Base-by-base conservation (phyloP, 371 early-diverging fungal species). In the Gilbertella persicaria region DNA sequence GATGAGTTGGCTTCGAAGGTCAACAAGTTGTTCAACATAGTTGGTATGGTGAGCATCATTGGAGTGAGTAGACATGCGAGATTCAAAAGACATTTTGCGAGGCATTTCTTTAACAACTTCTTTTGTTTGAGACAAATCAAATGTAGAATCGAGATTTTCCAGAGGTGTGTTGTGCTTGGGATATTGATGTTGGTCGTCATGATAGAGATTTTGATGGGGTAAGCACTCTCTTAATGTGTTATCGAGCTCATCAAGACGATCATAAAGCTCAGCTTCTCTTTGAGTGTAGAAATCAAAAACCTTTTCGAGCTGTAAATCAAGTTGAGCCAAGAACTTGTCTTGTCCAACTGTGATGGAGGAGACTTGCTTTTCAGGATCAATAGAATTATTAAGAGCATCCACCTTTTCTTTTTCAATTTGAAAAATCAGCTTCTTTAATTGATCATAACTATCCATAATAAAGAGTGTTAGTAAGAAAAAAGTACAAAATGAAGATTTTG, bases 391-490 rank as follows among this genome's bases (percentile, higher is more conserved):
- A 12, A 54, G 44, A 21, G 80, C 61, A n/a, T 84, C 82, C 0
- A 93, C 82, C 16, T 84, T 78, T 25, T 92, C 92, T 69, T 89
- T 92, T 73, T 95, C 97, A 50, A 92, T 74, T 48, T 86, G 86
- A 64, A 95, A 95, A 29, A 94, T 84, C 43, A 89, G 74, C 62
- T 94, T 95, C 62, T 96, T 96, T 46, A 95, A 75, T 46, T 88
- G 83, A 29, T 91, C 88, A 70, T 96, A 95, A 30, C 89, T 89
- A 65, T 51, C 40, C 33, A 53, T 48, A 19, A 23, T 42, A 3
- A 30, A 33, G 41, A 20, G 19, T 13, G 46, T 20, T 21, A 21
- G 17, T 17, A 38, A 51, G 23, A 42, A 17, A 35, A 24, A 35
- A 36, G 13, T 36, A 26, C 12, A 42, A 38, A 45, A 0, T 41